These are phyloP conservation scores for Ustanciosporium gigantosporum DNA, from an alignment of 1,284 basidiomycete genomes.

Conservation along the genomic window DNA sequence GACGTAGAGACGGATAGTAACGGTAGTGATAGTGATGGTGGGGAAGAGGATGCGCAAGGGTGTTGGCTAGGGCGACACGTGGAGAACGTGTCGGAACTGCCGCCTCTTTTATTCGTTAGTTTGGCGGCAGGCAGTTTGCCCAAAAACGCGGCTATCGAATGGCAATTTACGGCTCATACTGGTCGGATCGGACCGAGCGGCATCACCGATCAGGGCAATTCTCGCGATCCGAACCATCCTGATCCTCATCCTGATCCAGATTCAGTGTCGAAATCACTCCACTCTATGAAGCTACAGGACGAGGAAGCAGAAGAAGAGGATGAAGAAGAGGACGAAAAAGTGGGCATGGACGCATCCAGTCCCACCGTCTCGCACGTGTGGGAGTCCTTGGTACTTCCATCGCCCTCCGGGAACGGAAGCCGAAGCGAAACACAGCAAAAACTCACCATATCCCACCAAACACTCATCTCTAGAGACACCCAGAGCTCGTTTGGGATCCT, in stretches of 20 bases:
- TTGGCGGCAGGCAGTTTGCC: constrained; percentile 37
- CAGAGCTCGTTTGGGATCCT: constrained; percentile 20
- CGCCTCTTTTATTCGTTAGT: constrained; percentile 40
- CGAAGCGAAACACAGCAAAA: too few species aligned
- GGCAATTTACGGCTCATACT: constrained; percentile 56
- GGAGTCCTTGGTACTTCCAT: neutral
- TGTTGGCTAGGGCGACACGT: constrained; percentile 8
- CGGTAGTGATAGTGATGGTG: constrained; percentile 1
- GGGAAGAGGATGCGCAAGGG: constrained; percentile 5
- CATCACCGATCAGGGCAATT: neutral
- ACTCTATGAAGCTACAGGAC: neutral
- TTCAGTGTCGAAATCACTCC: neutral
- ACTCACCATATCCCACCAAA: constrained; percentile 3
- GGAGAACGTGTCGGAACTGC: neutral
- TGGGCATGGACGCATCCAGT: constrained; percentile 7
- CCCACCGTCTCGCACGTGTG: neutral
- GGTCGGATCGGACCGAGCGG: constrained; percentile 24
- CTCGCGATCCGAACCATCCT: too few species aligned
- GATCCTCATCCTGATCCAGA: too few species aligned
- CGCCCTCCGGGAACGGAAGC: too few species aligned
- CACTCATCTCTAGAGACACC: constrained; percentile 4
- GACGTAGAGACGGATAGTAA: constrained; percentile 1
- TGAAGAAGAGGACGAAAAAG: constrained; percentile 38
- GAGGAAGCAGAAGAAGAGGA: constrained; percentile 1
- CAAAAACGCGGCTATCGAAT: constrained; percentile 45